These are phyloP conservation scores for Sugiyamaella valdiviana DNA, from an alignment of 805 yeast species.

Conservation along the genomic window DNA sequence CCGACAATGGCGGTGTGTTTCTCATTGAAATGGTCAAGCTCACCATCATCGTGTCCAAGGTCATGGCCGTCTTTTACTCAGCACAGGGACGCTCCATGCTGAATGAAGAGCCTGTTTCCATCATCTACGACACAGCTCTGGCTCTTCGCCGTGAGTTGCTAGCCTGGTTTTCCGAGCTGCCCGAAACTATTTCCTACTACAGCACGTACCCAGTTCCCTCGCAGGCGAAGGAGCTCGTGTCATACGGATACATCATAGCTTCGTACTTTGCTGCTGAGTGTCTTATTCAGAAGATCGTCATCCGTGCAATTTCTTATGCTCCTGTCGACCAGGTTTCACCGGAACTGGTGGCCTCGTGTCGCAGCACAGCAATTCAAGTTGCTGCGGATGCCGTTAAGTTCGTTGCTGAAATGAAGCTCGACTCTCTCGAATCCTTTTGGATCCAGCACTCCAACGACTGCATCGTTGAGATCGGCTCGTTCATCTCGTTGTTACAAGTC, in stretches of 20 bases:
- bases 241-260: constrained; percentile 2
- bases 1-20: constrained; percentile 2
- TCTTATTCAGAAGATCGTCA: background rate
- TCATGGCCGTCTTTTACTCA: background rate
- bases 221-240: constrained; percentile 2
- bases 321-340: background rate
- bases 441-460: constrained; percentile 14
- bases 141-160: constrained; percentile 1
- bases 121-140: background rate
- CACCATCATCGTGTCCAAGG: constrained; percentile 1
- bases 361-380: background rate
- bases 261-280: constrained; percentile 3
- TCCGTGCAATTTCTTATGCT: background rate
- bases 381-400: constrained; percentile 7
- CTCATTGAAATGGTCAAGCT: constrained; percentile 6
- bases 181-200: background rate
- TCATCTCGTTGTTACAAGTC: constrained; percentile 6
- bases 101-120: background rate
- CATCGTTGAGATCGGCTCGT: constrained; percentile 12
- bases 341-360: background rate
- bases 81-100: background rate
- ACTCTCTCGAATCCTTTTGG: constrained; percentile 14
- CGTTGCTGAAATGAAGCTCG: constrained; percentile 4
- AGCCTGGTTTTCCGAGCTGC: background rate
- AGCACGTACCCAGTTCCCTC: background rate